Conservation (phyloP, 371 early-diverging fungal species). For the Actinomortierella ambigua region DNA sequence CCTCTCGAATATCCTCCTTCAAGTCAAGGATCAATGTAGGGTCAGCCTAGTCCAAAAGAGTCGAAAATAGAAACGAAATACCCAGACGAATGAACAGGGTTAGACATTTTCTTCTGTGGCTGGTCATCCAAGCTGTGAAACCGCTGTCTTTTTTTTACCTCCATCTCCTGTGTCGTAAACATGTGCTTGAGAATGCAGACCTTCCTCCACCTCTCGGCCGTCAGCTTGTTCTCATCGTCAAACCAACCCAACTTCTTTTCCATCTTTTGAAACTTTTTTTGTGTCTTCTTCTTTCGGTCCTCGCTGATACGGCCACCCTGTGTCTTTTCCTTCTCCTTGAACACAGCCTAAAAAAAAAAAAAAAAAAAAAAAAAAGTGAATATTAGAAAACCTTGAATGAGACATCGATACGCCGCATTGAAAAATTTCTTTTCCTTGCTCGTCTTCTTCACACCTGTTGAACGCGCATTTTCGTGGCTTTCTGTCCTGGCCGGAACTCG, state of each 20-base stretch:
- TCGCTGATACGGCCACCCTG: slow-evolving; percentile 45
- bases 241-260: slow-evolving; percentile 92
- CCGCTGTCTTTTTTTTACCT: slow-evolving; percentile 52
- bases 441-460: slow-evolving; percentile 54
- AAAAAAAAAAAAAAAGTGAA: not conserved
- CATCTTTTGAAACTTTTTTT: slow-evolving; percentile 77
- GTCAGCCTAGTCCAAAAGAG: slow-evolving; percentile 63
- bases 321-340: slow-evolving; percentile 62
- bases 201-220: slow-evolving; percentile 74
- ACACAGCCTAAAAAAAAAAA: slow-evolving; percentile 61
- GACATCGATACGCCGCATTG: not conserved
- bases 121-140: not conserved
- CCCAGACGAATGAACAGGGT: not conserved
- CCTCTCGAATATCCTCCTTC: slow-evolving; percentile 91
- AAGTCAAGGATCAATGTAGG: slow-evolving; percentile 87
- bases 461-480: slow-evolving; percentile 68
- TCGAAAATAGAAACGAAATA: not conserved
- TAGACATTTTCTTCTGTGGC: not conserved
- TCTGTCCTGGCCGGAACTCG: slow-evolving; percentile 71
- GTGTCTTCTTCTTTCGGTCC: slow-evolving; percentile 62
- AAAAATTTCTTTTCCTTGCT: slow-evolving; percentile 6
- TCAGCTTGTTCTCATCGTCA: slow-evolving; percentile 77
- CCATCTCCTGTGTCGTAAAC: slow-evolving; percentile 90
- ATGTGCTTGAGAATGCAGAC: slow-evolving; percentile 92
- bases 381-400: not conserved